A percentile compares a stretch with the other conserved stretches of the same genome.
phyloP scores from a whole-genome alignment of 2,329 filamentous ascomycete genomes.

The Xylaria digitata region DNA sequence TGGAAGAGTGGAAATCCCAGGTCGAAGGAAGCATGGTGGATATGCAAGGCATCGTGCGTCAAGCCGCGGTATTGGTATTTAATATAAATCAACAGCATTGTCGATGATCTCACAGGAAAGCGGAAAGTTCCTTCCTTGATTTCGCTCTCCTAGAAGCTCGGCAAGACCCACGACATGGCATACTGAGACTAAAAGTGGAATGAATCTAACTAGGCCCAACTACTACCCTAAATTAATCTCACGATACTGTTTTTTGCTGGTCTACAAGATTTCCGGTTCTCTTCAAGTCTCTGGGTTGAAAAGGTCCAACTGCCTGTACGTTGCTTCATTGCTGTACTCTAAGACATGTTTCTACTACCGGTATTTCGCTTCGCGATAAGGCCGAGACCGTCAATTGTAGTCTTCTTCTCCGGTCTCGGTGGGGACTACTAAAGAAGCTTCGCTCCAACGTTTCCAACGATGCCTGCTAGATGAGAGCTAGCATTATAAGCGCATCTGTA shows the following conservation, averaged over 20 bases:
- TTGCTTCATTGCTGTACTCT: no score
- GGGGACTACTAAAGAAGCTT: not conserved
- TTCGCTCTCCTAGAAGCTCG: slow-evolving; percentile 21
- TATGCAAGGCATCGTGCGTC: not conserved
- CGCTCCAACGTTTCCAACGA: no score
- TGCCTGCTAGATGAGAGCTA: no score
- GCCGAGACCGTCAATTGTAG: no score
- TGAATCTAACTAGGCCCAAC: slow-evolving; percentile 3
- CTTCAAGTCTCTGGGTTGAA: not conserved
- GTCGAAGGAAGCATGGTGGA: slow-evolving; percentile 1
- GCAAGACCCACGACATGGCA: slow-evolving; percentile 20
- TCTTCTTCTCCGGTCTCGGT: no score
- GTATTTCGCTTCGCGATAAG: no score
- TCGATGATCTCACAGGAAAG: not conserved
- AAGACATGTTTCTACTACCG: no score
- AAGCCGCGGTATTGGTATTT: not conserved
- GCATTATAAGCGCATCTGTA: no score
- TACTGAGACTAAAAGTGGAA: slow-evolving; percentile 5
- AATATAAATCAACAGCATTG: not conserved
- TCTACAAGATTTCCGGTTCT: not conserved
- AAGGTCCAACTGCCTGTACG: no score
- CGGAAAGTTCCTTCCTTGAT: not conserved
- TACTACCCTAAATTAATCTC: not conserved
- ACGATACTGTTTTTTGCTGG: not conserved
- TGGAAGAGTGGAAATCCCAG: not conserved